These are phyloP conservation scores for Amphicarpaea edgeworthii DNA, from an alignment of 306 rosid genomes.

Conservation along the genomic window DNA sequence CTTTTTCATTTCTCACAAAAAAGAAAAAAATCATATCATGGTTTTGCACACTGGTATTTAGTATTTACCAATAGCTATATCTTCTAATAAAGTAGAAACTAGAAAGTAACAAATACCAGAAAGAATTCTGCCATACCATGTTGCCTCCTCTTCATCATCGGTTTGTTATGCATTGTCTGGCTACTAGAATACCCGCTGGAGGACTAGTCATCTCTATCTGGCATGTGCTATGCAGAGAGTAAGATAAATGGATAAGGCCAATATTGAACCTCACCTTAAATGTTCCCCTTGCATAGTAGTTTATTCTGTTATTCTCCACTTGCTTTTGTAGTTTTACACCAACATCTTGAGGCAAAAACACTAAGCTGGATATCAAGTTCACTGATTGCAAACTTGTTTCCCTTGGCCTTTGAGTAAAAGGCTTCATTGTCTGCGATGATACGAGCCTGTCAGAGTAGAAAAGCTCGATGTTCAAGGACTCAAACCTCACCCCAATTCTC, in stretches of 20 bases:
- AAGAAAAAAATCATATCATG: slow-evolving; percentile 16
- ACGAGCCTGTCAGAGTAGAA: slow-evolving; percentile 79
- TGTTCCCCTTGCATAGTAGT: slow-evolving; percentile 72
- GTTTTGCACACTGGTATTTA: slow-evolving; percentile 38
- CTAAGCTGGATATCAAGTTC: slow-evolving; percentile 77
- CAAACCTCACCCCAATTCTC: slow-evolving; percentile 66
- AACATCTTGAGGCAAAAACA: slow-evolving; percentile 79
- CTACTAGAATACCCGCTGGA: slow-evolving; percentile 75
- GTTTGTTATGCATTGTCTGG: slow-evolving; percentile 71
- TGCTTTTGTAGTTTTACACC: slow-evolving; percentile 75
- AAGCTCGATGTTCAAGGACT: slow-evolving; percentile 66
- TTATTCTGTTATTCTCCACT: slow-evolving; percentile 67
- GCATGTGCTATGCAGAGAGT: slow-evolving; percentile 75
- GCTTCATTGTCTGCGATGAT: slow-evolving; percentile 64
- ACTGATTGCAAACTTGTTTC: slow-evolving; percentile 70
- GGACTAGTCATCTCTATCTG: slow-evolving; percentile 90
- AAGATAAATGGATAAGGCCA: slow-evolving; percentile 69
- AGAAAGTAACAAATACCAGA: slow-evolving; percentile 31
- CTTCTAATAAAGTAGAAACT: slow-evolving; percentile 19
- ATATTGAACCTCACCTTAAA: slow-evolving; percentile 70
- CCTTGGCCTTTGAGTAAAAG: slow-evolving; percentile 67
- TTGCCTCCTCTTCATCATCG: slow-evolving; percentile 62
- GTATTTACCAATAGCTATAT: slow-evolving; percentile 34
- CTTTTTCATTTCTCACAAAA: neutral
- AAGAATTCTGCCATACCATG: neutral